Evolutionary conservation across 2,329 filamentous ascomycete species (phyloP).

Genomic region (Hymenoscyphus scutula): DNA sequence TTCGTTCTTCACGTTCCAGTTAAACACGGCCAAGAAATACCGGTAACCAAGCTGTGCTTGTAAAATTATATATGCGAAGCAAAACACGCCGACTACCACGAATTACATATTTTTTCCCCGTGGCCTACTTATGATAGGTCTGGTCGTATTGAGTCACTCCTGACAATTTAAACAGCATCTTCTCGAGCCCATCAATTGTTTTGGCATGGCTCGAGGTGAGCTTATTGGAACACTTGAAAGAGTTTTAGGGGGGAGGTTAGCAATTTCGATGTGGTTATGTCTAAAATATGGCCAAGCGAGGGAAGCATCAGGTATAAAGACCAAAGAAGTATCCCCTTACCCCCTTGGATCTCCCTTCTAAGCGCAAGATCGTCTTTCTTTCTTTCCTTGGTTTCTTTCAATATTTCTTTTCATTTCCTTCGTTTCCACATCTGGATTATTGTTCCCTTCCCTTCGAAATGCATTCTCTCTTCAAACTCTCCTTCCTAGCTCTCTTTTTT

Average conservation of each 20-base stretch:
- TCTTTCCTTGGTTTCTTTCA: neutral
- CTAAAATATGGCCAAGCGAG: neutral
- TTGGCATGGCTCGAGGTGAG: too few species aligned
- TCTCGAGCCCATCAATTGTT: too few species aligned
- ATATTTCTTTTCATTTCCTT: neutral
- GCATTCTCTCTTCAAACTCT: slow-evolving; percentile 9
- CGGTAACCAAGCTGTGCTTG: too few species aligned
- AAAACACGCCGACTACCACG: too few species aligned
- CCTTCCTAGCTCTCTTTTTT: slow-evolving; percentile 4
- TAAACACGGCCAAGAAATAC: too few species aligned
- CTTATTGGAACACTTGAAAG: neutral
- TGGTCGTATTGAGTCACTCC: too few species aligned
- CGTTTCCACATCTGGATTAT: neutral
- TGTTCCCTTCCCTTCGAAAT: slow-evolving; percentile 3
- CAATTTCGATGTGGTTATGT: neutral
- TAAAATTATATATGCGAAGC: too few species aligned
- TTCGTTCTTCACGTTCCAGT: too few species aligned
- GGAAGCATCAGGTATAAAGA: neutral
- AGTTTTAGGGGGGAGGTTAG: neutral
- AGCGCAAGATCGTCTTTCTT: neutral
- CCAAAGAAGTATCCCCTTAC: neutral
- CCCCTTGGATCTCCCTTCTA: neutral
- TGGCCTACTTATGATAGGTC: too few species aligned
- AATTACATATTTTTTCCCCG: too few species aligned
- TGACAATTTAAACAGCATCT: too few species aligned